A percentile compares a stretch with the other conserved stretches of the same genome.
Conservation (phyloP, 371 early-diverging fungal species). For the Globomyces sp. region DNA sequence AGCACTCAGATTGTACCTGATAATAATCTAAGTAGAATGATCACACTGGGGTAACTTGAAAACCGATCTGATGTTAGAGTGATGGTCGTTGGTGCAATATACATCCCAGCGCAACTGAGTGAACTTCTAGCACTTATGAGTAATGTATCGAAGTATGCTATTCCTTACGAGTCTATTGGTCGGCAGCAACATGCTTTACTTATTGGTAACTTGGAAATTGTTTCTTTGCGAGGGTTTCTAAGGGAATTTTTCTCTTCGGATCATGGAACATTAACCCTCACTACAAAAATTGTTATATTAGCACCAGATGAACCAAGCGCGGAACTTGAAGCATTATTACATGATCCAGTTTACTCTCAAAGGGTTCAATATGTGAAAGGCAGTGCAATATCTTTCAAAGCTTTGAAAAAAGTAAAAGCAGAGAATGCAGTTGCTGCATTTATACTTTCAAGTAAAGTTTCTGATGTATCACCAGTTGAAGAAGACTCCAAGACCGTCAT, state of each 20-base stretch:
- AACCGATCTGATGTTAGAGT: conserved; percentile 24
- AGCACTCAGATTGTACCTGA: conserved; percentile 62
- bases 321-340: conserved; percentile 22
- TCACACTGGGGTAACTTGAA: conserved; percentile 32
- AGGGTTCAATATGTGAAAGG: conserved; percentile 68
- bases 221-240: conserved; percentile 58
- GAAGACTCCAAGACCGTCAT: conserved; percentile 64
- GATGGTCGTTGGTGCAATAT: conserved; percentile 67
- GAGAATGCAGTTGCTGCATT: conserved; percentile 57
- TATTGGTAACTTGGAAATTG: conserved; percentile 57
- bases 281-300: conserved; percentile 57
- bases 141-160: conserved; percentile 52
- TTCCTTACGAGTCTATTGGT: conserved; percentile 27
- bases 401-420: conserved; percentile 49
- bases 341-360: conserved; percentile 53
- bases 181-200: conserved; percentile 55
- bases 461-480: conserved; percentile 40
- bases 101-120: conserved; percentile 62
- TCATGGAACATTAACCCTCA: conserved; percentile 30
- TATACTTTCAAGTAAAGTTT: conserved; percentile 45
- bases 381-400: conserved; percentile 55
- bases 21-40: conserved; percentile 41
- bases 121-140: conserved; percentile 59
- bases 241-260: conserved; percentile 64
- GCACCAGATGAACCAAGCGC: conserved; percentile 47